phyloP scores from a whole-genome alignment of 371 early-diverging fungal genomes.

The Mortierella sp. region DNA sequence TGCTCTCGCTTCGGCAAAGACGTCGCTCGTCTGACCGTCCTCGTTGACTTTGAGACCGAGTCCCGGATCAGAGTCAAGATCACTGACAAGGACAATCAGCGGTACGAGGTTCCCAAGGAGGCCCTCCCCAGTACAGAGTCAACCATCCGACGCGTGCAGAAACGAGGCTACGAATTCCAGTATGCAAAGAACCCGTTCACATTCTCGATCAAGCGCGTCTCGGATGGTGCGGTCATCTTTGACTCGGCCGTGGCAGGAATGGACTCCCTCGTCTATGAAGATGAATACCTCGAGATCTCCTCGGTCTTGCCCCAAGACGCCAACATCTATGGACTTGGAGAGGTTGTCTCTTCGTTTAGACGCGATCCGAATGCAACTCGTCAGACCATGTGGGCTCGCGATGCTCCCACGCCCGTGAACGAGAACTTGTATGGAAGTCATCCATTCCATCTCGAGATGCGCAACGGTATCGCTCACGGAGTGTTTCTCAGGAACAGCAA shows the following conservation, averaged over 20 bases:
- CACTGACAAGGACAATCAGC: slow-evolving; percentile 58
- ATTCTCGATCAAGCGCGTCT: slow-evolving; percentile 64
- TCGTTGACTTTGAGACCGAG: slow-evolving; percentile 63
- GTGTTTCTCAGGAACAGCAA: slow-evolving; percentile 69
- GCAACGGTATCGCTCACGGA: slow-evolving; percentile 69
- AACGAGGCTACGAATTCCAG: slow-evolving; percentile 58
- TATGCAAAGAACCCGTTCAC: slow-evolving; percentile 64
- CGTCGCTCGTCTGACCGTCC: slow-evolving; percentile 54
- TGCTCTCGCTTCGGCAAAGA: slow-evolving; percentile 60
- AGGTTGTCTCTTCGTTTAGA: slow-evolving; percentile 66
- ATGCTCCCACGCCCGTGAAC: slow-evolving; percentile 62
- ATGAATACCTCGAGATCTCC: slow-evolving; percentile 75
- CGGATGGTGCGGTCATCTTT: slow-evolving; percentile 62
- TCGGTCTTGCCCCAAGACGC: slow-evolving; percentile 60
- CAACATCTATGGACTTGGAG: slow-evolving; percentile 81
- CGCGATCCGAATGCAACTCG: slow-evolving; percentile 51
- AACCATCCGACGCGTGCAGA: slow-evolving; percentile 15
- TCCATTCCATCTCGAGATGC: slow-evolving; percentile 77
- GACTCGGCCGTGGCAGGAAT: slow-evolving; percentile 61
- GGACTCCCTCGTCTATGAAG: slow-evolving; percentile 72
- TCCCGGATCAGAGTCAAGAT: slow-evolving; percentile 67
- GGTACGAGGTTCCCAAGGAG: slow-evolving; percentile 66
- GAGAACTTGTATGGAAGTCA: slow-evolving; percentile 80
- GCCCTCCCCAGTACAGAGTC: slow-evolving; percentile 58
- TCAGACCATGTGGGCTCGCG: slow-evolving; percentile 68